phyloP scores from a whole-genome alignment of 2,329 filamentous ascomycete genomes.

The Arthrobotrys musiformis region DNA sequence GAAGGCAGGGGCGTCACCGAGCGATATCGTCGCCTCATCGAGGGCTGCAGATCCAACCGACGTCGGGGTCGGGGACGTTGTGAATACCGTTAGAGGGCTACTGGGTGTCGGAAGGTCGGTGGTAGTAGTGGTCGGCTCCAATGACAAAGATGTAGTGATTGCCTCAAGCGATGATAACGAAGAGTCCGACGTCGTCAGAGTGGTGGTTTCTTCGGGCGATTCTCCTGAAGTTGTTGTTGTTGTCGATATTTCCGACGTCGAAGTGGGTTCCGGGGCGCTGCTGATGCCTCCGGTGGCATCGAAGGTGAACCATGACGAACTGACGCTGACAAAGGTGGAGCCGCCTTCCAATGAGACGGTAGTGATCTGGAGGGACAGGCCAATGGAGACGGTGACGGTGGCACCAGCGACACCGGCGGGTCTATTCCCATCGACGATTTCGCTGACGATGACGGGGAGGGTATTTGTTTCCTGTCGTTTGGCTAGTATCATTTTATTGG shows the following conservation, averaged over 20 bases:
- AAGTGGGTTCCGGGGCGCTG: not conserved
- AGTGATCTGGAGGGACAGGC: constrained; percentile 41
- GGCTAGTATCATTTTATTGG: constrained; percentile 11
- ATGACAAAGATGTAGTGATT: not conserved
- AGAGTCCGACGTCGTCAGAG: not conserved
- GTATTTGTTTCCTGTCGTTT: constrained; percentile 24
- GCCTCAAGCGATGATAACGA: not conserved
- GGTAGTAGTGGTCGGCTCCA: not conserved
- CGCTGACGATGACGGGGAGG: constrained; percentile 14
- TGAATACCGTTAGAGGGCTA: not conserved
- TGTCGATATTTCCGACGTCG: not conserved
- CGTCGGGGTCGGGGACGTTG: constrained; percentile 7
- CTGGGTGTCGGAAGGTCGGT: not conserved
- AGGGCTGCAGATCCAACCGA: not conserved
- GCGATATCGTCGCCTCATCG: not conserved
- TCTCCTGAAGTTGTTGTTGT: not conserved
- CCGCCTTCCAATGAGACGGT: constrained; percentile 31
- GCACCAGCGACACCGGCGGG: constrained; percentile 20
- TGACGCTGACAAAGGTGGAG: constrained; percentile 42
- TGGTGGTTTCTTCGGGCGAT: not conserved
- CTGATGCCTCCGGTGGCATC: constrained; percentile 38
- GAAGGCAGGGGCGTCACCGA: not conserved
- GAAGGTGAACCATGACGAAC: constrained; percentile 48
- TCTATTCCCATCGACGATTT: not conserved
- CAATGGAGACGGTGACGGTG: constrained; percentile 53